A percentile compares a stretch with the other conserved stretches of the same genome.
phyloP scores from a whole-genome alignment of 345 rosid species.

The Aurinia saxatilis region DNA sequence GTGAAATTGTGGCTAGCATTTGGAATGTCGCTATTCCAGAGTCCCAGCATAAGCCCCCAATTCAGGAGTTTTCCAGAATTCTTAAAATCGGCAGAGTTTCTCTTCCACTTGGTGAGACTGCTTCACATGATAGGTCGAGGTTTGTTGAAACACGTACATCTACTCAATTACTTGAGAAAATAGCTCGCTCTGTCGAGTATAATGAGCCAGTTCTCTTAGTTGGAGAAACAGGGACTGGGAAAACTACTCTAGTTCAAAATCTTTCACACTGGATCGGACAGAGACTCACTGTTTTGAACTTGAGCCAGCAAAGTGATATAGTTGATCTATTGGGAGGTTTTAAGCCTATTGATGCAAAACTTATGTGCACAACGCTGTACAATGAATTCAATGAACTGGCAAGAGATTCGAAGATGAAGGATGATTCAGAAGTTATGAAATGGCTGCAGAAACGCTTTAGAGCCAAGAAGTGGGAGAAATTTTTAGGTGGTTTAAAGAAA shows the following conservation, averaged over 20 bases:
- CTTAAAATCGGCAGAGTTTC: constrained; percentile 70
- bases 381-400: constrained; percentile 64
- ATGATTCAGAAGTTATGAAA: constrained; percentile 30
- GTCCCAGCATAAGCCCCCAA: constrained; percentile 50
- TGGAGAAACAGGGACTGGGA: constrained; percentile 99
- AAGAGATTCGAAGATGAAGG: constrained; percentile 43
- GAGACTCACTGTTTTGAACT: constrained; percentile 85
- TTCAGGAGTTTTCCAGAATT: constrained; percentile 50
- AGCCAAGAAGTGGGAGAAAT: constrained; percentile 52
- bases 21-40: constrained; percentile 52
- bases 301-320: constrained; percentile 96
- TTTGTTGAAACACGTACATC: constrained; percentile 78
- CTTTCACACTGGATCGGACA: constrained; percentile 73
- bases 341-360: constrained; percentile 77
- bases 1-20: constrained; percentile 50
- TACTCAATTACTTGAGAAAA: constrained; percentile 64
- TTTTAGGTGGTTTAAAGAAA: constrained; percentile 43
- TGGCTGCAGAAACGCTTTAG: constrained; percentile 37
- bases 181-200: constrained; percentile 74
- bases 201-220: constrained; percentile 94
- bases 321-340: constrained; percentile 95
- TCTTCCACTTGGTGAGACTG: constrained; percentile 41
- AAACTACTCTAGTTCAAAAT: constrained; percentile 93
- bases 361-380: constrained; percentile 58
- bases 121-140: constrained; percentile 42